These are phyloP conservation scores for Tripterygium wilfordii DNA, from an alignment of 177 flowering plant species.

Conservation along the genomic window DNA sequence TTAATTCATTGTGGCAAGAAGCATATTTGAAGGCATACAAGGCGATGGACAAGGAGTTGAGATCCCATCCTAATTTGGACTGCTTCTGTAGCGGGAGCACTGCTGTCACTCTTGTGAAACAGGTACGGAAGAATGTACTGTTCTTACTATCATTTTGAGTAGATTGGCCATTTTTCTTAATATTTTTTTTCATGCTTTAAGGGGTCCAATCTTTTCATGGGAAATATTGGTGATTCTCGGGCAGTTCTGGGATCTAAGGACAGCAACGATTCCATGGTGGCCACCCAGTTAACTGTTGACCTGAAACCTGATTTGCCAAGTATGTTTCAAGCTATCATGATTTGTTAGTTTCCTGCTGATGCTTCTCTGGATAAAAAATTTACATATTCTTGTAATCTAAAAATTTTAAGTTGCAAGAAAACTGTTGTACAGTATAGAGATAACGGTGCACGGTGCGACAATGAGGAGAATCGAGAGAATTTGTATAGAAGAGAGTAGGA, in stretches of 20 bases:
- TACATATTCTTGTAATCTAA: no score
- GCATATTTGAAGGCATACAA: constrained; percentile 79
- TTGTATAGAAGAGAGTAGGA: no score
- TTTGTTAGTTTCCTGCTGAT: no score
- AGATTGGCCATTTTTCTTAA: background rate
- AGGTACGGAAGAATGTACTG: constrained; percentile 50
- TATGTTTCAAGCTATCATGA: constrained; percentile 25
- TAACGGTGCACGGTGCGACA: no score
- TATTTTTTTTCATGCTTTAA: constrained; percentile 13
- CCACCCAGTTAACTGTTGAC: constrained; percentile 81
- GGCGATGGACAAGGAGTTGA: constrained; percentile 91
- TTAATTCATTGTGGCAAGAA: constrained; percentile 60
- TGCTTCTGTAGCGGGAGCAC: constrained; percentile 99
- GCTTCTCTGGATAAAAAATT: no score
- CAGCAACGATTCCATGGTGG: constrained; percentile 50
- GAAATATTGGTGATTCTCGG: constrained; percentile 85
- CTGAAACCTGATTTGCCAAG: constrained; percentile 88
- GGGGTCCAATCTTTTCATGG: constrained; percentile 85
- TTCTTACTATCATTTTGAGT: no score
- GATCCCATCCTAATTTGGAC: constrained; percentile 77
- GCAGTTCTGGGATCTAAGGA: constrained; percentile 81
- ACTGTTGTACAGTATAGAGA: no score
- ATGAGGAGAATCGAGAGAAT: no score
- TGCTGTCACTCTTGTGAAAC: constrained; percentile 81
- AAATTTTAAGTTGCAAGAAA: no score